Evolutionary conservation across 805 yeast species (phyloP).

Genomic region (Kuraishia floccosa): DNA sequence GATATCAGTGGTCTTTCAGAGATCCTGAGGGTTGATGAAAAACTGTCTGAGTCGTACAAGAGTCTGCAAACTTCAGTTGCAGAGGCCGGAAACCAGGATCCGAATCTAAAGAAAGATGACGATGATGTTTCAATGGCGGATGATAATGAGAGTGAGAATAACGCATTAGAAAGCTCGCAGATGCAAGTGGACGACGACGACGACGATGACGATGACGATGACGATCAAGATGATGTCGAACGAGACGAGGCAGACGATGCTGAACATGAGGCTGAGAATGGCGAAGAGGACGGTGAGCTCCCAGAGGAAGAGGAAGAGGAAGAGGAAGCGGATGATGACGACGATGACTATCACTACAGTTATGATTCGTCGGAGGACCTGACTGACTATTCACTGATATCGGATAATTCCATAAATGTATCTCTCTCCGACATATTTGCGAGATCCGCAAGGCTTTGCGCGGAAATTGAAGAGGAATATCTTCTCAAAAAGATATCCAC

Average conservation of each 20-base stretch:
- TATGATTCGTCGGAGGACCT: constrained; percentile 5
- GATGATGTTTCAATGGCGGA: constrained; percentile 1
- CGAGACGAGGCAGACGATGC: constrained; percentile 11
- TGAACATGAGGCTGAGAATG: constrained; percentile 11
- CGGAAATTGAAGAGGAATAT: constrained; percentile 5
- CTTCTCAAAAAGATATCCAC: too few relatives aligned
- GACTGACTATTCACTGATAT: constrained; percentile 10
- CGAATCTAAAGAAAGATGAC: not conserved
- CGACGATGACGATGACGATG: constrained; percentile 11
- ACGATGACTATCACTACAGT: constrained; percentile 8
- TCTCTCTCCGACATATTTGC: constrained; percentile 5
- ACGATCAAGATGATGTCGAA: constrained; percentile 13
- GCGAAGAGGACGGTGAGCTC: constrained; percentile 8
- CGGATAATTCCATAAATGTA: constrained; percentile 1
- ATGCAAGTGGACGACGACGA: constrained; percentile 11
- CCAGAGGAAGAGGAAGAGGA: constrained; percentile 14
- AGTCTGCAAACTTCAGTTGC: too few relatives aligned
- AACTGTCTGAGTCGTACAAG: constrained; percentile 1
- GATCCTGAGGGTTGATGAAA: constrained; percentile 8
- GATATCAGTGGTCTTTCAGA: constrained; percentile 30
- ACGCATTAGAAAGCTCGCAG: constrained; percentile 8
- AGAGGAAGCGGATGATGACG: constrained; percentile 20
- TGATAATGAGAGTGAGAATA: constrained; percentile 5
- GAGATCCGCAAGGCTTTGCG: constrained; percentile 9
- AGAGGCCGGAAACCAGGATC: not conserved